phyloP scores from a whole-genome alignment of 2,329 filamentous ascomycete genomes.

The Colletotrichum sp. region DNA sequence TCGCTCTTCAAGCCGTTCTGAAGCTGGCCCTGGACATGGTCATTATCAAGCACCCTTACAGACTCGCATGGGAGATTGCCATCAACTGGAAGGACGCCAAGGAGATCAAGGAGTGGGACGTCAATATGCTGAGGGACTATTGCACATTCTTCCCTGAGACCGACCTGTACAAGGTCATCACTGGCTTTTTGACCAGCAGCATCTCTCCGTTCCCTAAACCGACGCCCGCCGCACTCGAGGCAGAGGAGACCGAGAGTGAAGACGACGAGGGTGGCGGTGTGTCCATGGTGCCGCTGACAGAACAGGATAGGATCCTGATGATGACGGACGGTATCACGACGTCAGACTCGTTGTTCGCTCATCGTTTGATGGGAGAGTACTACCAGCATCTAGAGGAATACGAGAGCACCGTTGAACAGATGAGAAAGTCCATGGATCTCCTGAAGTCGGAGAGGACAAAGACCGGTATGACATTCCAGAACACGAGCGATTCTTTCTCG shows the following conservation, averaged over 20 bases:
- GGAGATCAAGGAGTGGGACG: constrained; percentile 77
- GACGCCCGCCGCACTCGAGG: constrained; percentile 26
- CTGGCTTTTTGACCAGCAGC: constrained; percentile 81
- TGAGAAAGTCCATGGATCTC: constrained; percentile 74
- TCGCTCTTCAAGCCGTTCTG: constrained; percentile 75
- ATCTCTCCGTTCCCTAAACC: constrained; percentile 78
- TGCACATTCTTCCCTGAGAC: constrained; percentile 83
- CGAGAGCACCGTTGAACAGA: constrained; percentile 78
- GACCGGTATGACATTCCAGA: constrained; percentile 71
- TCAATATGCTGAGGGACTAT: constrained; percentile 79
- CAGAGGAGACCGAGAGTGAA: constrained; percentile 50
- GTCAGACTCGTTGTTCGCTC: constrained; percentile 77
- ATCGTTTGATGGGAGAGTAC: constrained; percentile 83
- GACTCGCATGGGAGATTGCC: constrained; percentile 88
- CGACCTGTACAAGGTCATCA: constrained; percentile 82
- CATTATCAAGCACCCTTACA: constrained; percentile 89
- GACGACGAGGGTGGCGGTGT: constrained; percentile 64
- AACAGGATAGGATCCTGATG: constrained; percentile 80
- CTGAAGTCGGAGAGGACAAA: constrained; percentile 65
- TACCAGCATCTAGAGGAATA: constrained; percentile 87
- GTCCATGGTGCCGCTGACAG: constrained; percentile 63
- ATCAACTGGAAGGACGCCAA: constrained; percentile 88
- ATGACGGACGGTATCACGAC: constrained; percentile 77
- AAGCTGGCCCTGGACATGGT: constrained; percentile 91
- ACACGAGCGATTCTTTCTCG: constrained; percentile 76